Conservation (phyloP, 768 basidiomycete genomes). For the Russula emetica region DNA sequence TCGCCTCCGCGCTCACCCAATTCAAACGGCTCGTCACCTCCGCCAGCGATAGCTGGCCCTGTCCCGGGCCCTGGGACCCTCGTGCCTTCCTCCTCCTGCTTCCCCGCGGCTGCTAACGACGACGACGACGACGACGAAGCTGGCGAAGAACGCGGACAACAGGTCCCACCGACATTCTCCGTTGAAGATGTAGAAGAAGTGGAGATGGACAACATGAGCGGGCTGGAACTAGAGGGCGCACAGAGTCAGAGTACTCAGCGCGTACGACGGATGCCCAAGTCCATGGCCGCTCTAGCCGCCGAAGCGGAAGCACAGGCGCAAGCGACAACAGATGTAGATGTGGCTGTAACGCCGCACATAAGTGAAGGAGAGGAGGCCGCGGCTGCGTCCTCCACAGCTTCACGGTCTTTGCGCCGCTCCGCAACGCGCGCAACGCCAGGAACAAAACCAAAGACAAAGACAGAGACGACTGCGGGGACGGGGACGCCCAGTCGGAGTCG, state of each 20-base stretch:
- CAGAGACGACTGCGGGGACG: background rate
- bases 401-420: background rate
- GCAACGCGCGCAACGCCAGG: background rate
- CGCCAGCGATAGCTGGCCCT: background rate
- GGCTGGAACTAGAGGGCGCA: background rate
- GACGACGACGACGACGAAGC: slow-evolving; percentile 32
- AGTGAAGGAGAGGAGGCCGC: background rate
- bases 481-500: background rate
- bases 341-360: slow-evolving; percentile 13
- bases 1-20: slow-evolving; percentile 23
- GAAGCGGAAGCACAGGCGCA: slow-evolving; percentile 2
- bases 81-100: too few species aligned
- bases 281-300: slow-evolving; percentile 26
- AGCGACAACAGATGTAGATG: slow-evolving; percentile 28
- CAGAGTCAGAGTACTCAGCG: background rate
- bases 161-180: background rate
- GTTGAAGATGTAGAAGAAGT: background rate
- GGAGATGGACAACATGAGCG: background rate
- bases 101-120: background rate
- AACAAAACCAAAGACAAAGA: background rate
- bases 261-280: slow-evolving; percentile 19
- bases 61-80: too few species aligned
- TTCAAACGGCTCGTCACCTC: background rate
- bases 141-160: background rate
- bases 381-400: background rate